phyloP scores from a whole-genome alignment of 1,139 yeast species.

The Taiozyma sp. region DNA sequence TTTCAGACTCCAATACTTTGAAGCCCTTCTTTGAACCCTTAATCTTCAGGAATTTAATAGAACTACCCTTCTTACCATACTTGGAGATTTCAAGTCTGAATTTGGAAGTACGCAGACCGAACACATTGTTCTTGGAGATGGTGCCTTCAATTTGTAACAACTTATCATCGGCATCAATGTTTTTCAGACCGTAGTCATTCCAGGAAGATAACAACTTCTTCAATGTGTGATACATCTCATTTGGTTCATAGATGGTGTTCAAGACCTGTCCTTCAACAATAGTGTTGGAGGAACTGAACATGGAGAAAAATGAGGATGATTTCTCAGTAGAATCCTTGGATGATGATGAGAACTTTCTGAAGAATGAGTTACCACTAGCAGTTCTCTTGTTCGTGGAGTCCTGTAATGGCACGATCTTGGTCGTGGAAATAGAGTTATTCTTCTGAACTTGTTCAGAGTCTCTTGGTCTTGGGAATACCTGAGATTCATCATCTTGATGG shows the following conservation, averaged over 20 bases:
- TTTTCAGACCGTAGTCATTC: slow-evolving; percentile 66
- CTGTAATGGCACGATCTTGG: slow-evolving; percentile 14
- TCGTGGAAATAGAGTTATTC: slow-evolving; percentile 14
- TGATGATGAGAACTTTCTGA: slow-evolving; percentile 53
- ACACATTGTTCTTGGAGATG: slow-evolving; percentile 54
- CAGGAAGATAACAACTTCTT: slow-evolving; percentile 60
- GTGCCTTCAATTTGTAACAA: slow-evolving; percentile 51
- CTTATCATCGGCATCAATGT: slow-evolving; percentile 43
- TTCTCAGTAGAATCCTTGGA: slow-evolving; percentile 32
- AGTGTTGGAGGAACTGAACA: slow-evolving; percentile 9
- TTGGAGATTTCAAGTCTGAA: slow-evolving; percentile 51
- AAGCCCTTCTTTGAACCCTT: slow-evolving; percentile 73
- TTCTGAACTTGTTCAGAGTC: slow-evolving; percentile 18
- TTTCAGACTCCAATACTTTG: slow-evolving; percentile 47
- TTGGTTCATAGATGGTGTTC: slow-evolving; percentile 27
- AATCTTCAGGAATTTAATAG: slow-evolving; percentile 48
- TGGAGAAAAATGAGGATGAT: slow-evolving; percentile 14
- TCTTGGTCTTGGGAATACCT: slow-evolving; percentile 15
- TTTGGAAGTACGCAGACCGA: slow-evolving; percentile 60
- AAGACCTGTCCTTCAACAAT: slow-evolving; percentile 15
- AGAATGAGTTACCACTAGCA: slow-evolving; percentile 32
- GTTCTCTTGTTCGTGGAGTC: slow-evolving; percentile 22
- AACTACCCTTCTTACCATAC: slow-evolving; percentile 35
- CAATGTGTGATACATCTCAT: slow-evolving; percentile 60
- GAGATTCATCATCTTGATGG: slow-evolving; percentile 9